Conservation (phyloP, 495 filamentous ascomycete species). For the Diplogelasinospora grovesii region DNA sequence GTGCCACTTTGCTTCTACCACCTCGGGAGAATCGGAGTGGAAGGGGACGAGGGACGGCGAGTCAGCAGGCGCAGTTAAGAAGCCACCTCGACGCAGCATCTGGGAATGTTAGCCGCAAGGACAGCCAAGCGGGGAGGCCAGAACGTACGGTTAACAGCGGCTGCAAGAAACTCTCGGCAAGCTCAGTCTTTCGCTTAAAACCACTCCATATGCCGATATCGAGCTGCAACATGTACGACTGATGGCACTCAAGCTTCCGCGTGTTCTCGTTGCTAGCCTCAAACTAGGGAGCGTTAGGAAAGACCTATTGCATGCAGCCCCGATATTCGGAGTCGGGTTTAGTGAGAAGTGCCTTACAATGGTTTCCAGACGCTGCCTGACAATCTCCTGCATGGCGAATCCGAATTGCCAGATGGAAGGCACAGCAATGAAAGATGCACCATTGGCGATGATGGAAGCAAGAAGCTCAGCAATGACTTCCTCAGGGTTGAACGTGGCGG, state of each 20-base stretch:
- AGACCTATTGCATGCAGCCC: neutral
- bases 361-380: constrained; percentile 37
- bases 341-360: constrained; percentile 14
- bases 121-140: neutral
- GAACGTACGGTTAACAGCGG: constrained; percentile 35
- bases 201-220: constrained; percentile 56
- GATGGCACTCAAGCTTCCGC: constrained; percentile 44
- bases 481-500: constrained; percentile 11
- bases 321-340: neutral
- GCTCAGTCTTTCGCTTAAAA: constrained; percentile 53
- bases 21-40: constrained; percentile 31
- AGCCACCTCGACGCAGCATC: constrained; percentile 34
- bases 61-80: constrained; percentile 9
- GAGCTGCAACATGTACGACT: constrained; percentile 43
- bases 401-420: constrained; percentile 50
- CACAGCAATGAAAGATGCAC: constrained; percentile 43
- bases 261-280: constrained; percentile 50
- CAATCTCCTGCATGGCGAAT: constrained; percentile 50
- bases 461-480: constrained; percentile 40
- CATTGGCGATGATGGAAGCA: constrained; percentile 41
- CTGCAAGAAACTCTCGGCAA: constrained; percentile 51
- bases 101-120: constrained; percentile 1
- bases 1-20: constrained; percentile 47
- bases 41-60: constrained; percentile 15
- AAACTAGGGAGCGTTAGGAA: constrained; percentile 20